Evolutionary conservation across 2,329 filamentous ascomycete genomes (phyloP).

Genomic region (Stylonectria norvegica): DNA sequence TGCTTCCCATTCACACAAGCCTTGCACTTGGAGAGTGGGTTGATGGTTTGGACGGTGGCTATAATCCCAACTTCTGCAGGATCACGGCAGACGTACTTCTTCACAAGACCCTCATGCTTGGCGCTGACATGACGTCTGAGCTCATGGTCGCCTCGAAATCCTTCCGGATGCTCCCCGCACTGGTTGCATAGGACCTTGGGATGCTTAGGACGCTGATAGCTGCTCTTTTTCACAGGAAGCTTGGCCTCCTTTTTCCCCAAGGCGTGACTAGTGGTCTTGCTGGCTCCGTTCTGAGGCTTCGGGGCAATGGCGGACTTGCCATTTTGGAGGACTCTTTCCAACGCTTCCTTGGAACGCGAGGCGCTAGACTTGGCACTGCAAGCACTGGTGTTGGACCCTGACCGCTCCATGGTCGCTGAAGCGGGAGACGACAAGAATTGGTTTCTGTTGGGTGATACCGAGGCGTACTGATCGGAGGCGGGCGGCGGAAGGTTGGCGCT

Average conservation of each 20-base stretch:
- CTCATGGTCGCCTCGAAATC: slow-evolving; percentile 85
- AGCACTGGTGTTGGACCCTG: slow-evolving; percentile 42
- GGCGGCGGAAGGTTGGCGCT: slow-evolving; percentile 33
- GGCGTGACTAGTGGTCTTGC: slow-evolving; percentile 2
- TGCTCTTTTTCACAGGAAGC: slow-evolving; percentile 40
- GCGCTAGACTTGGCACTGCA: slow-evolving; percentile 43
- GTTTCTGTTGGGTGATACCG: slow-evolving; percentile 28
- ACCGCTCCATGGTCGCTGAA: slow-evolving; percentile 45
- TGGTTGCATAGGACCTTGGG: slow-evolving; percentile 67
- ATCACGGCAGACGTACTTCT: slow-evolving; percentile 58
- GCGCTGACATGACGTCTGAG: slow-evolving; percentile 63
- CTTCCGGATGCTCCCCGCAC: slow-evolving; percentile 70
- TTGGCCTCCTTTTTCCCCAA: slow-evolving; percentile 40
- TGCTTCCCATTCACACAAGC: slow-evolving; percentile 72
- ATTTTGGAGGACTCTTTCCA: slow-evolving; percentile 44
- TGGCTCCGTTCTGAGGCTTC: slow-evolving; percentile 35
- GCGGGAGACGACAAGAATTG: slow-evolving; percentile 25
- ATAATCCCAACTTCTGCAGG: slow-evolving; percentile 40
- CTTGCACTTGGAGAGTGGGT: slow-evolving; percentile 76
- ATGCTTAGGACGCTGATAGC: slow-evolving; percentile 61
- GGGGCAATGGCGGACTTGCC: slow-evolving; percentile 42
- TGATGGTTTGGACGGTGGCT: slow-evolving; percentile 50
- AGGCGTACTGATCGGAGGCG: slow-evolving; percentile 28
- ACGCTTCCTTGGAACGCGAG: slow-evolving; percentile 49
- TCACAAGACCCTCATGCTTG: slow-evolving; percentile 58